Evolutionary conservation across 805 yeast genomes (phyloP).

Genomic region (Yamadazyma olivae): DNA sequence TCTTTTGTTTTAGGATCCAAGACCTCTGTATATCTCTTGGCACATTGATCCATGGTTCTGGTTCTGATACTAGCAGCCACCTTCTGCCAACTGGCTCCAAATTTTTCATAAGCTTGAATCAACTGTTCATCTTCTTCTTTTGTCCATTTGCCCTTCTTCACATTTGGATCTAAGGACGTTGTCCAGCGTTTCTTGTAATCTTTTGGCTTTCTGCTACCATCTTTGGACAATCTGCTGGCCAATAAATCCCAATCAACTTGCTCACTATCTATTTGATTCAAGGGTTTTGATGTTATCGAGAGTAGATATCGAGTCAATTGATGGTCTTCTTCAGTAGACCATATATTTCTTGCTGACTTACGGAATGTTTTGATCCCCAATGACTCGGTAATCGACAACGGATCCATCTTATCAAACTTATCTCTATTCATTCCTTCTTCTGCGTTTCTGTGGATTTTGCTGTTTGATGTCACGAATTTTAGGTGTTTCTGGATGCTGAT

Average conservation of each 20-base stretch:
- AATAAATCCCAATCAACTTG: slow-evolving; percentile 61
- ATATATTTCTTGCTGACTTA: slow-evolving; percentile 58
- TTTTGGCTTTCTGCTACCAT: slow-evolving; percentile 59
- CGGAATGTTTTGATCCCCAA: slow-evolving; percentile 74
- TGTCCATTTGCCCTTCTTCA: slow-evolving; percentile 87
- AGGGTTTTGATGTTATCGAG: slow-evolving; percentile 24
- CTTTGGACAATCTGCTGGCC: slow-evolving; percentile 35
- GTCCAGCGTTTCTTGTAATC: slow-evolving; percentile 89
- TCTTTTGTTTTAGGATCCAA: slow-evolving; percentile 78
- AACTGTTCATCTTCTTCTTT: slow-evolving; percentile 69
- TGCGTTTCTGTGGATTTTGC: slow-evolving; percentile 3
- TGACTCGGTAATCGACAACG: slow-evolving; percentile 61
- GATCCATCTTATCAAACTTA: slow-evolving; percentile 35
- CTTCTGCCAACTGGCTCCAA: slow-evolving; percentile 85
- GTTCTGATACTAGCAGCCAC: slow-evolving; percentile 76
- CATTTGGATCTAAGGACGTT: slow-evolving; percentile 76
- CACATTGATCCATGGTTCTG: slow-evolving; percentile 93
- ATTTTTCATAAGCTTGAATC: slow-evolving; percentile 56
- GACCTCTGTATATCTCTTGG: slow-evolving; percentile 86
- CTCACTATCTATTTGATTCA: slow-evolving; percentile 29
- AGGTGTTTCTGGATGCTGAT: no score
- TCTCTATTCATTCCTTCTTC: slow-evolving; percentile 10
- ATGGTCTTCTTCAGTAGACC: slow-evolving; percentile 75
- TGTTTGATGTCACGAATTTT: neutral
- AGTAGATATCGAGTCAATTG: slow-evolving; percentile 43